A percentile compares a stretch with the other conserved stretches of the same genome.
phyloP scores from a whole-genome alignment of 495 filamentous ascomycete genomes.

The Bryoglossum gracile region DNA sequence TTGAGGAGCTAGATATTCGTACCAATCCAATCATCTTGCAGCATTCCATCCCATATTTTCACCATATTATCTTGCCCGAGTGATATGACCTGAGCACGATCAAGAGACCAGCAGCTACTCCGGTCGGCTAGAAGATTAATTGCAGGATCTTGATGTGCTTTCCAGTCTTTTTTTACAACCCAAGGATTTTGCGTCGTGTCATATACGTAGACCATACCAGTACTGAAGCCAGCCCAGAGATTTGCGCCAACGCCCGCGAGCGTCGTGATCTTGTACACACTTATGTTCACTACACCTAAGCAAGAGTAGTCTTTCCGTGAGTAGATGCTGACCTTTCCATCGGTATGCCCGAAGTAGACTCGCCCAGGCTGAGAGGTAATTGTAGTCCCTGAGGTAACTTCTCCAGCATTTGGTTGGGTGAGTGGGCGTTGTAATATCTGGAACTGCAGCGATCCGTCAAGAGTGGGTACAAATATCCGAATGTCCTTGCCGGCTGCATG shows the following conservation, averaged over 20 bases:
- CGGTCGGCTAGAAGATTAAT: constrained; percentile 68
- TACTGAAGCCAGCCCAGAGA: constrained; percentile 93
- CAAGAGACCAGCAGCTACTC: constrained; percentile 79
- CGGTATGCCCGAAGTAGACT: constrained; percentile 84
- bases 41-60: constrained; percentile 85
- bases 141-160: constrained; percentile 77
- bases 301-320: constrained; percentile 68
- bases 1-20: constrained; percentile 19
- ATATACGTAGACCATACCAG: constrained; percentile 91
- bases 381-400: constrained; percentile 80
- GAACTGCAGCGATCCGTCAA: constrained; percentile 57
- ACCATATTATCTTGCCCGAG: constrained; percentile 82
- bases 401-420: constrained; percentile 57
- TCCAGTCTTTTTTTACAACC: constrained; percentile 90
- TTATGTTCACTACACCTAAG: constrained; percentile 70
- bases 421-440: constrained; percentile 65
- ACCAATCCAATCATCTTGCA: constrained; percentile 90
- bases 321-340: constrained; percentile 92
- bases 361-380: constrained; percentile 67
- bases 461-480: constrained; percentile 68
- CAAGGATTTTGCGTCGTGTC: constrained; percentile 77
- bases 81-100: constrained; percentile 79
- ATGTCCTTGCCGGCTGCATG: constrained; percentile 83
- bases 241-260: constrained; percentile 74
- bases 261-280: constrained; percentile 91